These are phyloP conservation scores for Zygotorulaspora chibaensis DNA, from an alignment of 805 yeast species.

Conservation along the genomic window DNA sequence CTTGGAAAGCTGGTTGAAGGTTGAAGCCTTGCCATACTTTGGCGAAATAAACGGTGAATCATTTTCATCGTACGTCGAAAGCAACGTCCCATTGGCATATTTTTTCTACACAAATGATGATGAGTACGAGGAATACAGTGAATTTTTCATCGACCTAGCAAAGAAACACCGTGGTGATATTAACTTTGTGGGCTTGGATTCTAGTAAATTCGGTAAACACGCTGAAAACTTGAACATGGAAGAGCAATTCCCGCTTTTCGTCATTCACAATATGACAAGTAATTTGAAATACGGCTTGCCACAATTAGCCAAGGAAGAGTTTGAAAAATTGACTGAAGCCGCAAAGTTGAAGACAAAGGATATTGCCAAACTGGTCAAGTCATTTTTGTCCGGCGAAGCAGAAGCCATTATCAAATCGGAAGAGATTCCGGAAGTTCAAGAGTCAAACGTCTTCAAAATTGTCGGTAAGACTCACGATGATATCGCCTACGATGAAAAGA, in stretches of 20 bases:
- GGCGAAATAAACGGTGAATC: constrained; percentile 74
- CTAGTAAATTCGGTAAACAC: constrained; percentile 73
- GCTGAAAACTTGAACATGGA: constrained; percentile 81
- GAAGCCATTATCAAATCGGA: constrained; percentile 78
- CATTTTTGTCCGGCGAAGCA: constrained; percentile 59
- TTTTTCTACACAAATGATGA: constrained; percentile 72
- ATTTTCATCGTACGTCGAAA: constrained; percentile 66
- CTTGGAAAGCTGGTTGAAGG: constrained; percentile 41
- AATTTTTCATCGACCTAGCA: constrained; percentile 57
- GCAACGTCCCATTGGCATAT: constrained; percentile 79
- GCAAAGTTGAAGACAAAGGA: constrained; percentile 46
- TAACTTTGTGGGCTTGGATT: constrained; percentile 87
- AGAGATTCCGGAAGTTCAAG: constrained; percentile 79
- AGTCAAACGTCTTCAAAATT: constrained; percentile 64
- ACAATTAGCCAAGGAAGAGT: constrained; percentile 44
- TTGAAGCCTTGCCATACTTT: constrained; percentile 29
- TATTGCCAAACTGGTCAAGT: constrained; percentile 58
- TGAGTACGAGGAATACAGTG: constrained; percentile 54
- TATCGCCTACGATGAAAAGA: constrained; percentile 50
- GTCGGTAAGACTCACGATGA: constrained; percentile 82
- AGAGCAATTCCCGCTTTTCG: constrained; percentile 86
- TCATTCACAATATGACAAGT: constrained; percentile 63
- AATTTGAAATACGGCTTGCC: constrained; percentile 76
- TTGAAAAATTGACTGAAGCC: constrained; percentile 21
- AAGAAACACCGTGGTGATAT: constrained; percentile 72